These are phyloP conservation scores for Wakefieldia striispora DNA, from an alignment of 768 basidiomycete species.

Conservation along the genomic window DNA sequence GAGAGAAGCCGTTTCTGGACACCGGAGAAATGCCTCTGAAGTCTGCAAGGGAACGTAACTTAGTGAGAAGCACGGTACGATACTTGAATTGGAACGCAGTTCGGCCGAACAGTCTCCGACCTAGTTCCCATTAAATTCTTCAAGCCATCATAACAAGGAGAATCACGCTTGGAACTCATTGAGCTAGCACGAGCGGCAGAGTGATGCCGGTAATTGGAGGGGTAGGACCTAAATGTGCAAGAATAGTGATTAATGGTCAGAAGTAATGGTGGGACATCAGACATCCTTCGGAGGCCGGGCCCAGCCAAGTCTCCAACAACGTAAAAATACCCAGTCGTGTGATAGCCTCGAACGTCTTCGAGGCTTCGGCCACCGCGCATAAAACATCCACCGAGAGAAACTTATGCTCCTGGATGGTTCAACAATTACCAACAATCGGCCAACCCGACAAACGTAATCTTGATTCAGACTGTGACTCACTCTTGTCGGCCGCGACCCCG, in stretches of 20 bases:
- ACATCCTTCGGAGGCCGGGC: neutral
- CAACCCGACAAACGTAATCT: neutral
- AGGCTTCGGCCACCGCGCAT: neutral
- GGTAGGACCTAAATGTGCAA: neutral
- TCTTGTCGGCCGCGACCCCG: neutral
- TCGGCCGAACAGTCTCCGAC: slow-evolving; percentile 12
- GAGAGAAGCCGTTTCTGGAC: neutral
- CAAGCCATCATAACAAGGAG: neutral
- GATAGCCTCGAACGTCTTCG: neutral
- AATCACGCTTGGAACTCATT: neutral
- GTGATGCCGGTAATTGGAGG: neutral
- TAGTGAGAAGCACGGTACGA: neutral
- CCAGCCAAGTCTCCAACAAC: neutral
- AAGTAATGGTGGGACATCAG: neutral
- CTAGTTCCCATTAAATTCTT: neutral
- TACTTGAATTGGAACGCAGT: neutral
- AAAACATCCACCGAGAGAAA: neutral
- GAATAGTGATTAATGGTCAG: neutral
- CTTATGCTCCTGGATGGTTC: neutral
- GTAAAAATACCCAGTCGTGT: neutral
- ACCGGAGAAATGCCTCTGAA: neutral
- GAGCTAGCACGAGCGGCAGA: neutral
- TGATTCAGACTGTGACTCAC: neutral
- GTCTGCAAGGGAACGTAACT: neutral
- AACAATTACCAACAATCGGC: neutral